phyloP scores from a whole-genome alignment of 2,329 filamentous ascomycete genomes.

The Fusarium guadeloupense region DNA sequence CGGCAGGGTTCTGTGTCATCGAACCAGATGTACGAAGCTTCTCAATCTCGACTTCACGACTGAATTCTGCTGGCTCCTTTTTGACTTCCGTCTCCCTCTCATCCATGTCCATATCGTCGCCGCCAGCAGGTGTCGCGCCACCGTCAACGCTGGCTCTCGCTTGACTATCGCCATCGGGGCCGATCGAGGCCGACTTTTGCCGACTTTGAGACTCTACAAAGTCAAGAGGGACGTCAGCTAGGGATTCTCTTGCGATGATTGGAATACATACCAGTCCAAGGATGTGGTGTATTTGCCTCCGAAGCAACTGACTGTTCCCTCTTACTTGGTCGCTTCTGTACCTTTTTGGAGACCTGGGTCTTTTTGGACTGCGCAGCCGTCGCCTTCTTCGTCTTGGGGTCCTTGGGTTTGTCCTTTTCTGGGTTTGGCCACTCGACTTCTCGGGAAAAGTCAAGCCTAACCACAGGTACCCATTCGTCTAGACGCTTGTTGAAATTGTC shows the following conservation, averaged over 20 bases:
- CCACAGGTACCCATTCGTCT: conserved; percentile 86
- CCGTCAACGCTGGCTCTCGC: conserved; percentile 55
- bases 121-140: conserved; percentile 55
- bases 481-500: conserved; percentile 94
- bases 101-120: conserved; percentile 65
- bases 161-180: conserved; percentile 57
- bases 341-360: conserved; percentile 65
- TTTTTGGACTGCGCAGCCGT: conserved; percentile 67
- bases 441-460: conserved; percentile 83
- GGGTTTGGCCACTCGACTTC: conserved; percentile 97
- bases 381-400: conserved; percentile 76
- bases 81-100: conserved; percentile 58
- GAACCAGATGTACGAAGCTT: conserved; percentile 93
- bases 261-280: conserved; percentile 55
- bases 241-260: not conserved
- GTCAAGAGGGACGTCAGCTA: conserved; percentile 46
- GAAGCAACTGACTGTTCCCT: conserved; percentile 64
- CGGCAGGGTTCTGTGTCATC: conserved; percentile 98
- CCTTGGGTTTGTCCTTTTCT: conserved; percentile 83
- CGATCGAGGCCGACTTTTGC: conserved; percentile 55
- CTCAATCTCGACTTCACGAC: conserved; percentile 92
- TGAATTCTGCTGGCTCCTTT: conserved; percentile 67
- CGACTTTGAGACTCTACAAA: conserved; percentile 59
- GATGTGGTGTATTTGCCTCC: conserved; percentile 63
- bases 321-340: conserved; percentile 64